phyloP scores from a whole-genome alignment of 345 rosid species.

The Rubroshorea leprosula region DNA sequence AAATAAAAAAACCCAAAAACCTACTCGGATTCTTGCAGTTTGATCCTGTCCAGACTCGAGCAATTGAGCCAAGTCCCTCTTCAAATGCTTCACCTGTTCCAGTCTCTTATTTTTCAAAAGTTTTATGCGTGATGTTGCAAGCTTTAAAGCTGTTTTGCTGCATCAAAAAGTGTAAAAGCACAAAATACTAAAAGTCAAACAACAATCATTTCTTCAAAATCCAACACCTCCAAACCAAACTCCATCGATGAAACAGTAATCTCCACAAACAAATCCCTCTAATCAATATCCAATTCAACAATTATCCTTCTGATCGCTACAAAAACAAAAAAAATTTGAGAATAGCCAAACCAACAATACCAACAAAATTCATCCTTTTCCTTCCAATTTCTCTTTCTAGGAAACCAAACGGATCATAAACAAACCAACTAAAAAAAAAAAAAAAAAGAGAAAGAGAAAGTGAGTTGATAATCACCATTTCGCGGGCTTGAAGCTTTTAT shows the following conservation, averaged over 20 bases:
- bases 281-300: not conserved
- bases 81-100: slow-evolving; percentile 56
- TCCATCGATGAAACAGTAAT: slow-evolving; percentile 9
- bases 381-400: not conserved
- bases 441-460: no score
- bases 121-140: slow-evolving; percentile 71
- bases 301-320: no score
- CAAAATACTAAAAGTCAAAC: slow-evolving; percentile 3
- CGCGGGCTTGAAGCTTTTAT: slow-evolving; percentile 84
- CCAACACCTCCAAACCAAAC: no score
- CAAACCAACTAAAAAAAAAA: not conserved
- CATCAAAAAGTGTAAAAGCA: slow-evolving; percentile 13
- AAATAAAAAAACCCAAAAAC: not conserved
- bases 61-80: slow-evolving; percentile 71
- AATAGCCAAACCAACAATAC: not conserved
- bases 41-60: slow-evolving; percentile 77
- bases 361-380: not conserved
- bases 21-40: slow-evolving; percentile 79
- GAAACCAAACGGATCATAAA: not conserved
- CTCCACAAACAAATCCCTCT: not conserved
- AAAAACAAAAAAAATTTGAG: not conserved
- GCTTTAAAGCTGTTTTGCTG: slow-evolving; percentile 75
- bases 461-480: slow-evolving; percentile 55
- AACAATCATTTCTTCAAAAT: not conserved
- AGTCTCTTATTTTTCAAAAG: slow-evolving; percentile 69